Base-by-base conservation (phyloP, 176 grass and related monocot species). In the Avena insularis region DNA sequence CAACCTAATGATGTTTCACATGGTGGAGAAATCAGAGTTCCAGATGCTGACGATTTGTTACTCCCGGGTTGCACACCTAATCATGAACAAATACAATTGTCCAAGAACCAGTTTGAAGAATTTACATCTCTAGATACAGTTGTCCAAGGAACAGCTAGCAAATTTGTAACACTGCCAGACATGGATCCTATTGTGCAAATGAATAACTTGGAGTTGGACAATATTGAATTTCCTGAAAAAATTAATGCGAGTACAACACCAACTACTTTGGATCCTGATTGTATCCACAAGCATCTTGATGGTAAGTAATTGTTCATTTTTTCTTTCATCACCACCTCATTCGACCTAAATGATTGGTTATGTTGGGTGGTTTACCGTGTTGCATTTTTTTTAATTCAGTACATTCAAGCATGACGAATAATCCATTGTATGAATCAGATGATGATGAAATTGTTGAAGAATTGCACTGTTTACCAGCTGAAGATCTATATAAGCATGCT, bases 1-100 rank as follows among this genome's bases (percentile, higher is more conserved):
- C 56, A 82, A 61, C 80, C 65, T 79, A 74, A 61, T 80, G 43
- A 66, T 86, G 72, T 96, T 87, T 87, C 82, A 80, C 84, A 94
- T 87, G 9, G 82, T 53, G 80, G 92, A 89, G 82, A 73, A 79
- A 67, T 79, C 27, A 50, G 57, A 83, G 86, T 49, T 67, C 35
- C 73, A 33, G 36, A 62, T 73, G 47, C 76, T 83, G 90, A 88
- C 82, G 84, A 92, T 71, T 88, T 82, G 7, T 89, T 89, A 79
- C 40, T 83, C 43, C 76, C 63, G 8, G n/a, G 48, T 70, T 65
- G 60, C 53, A 40, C 74, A 62, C 25, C 57, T 11, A 81, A 75
- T 70, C 49, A 83, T 85, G 82, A 83, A 75, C 82, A 87, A 50
- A 71, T 63, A 2, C 71, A 66, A 16, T 64, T 86, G 46, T 81